A percentile compares a stretch with the other conserved stretches of the same genome.
These are phyloP conservation scores for Fusarium sacchari DNA, from an alignment of 2,329 filamentous ascomycete species.

Conservation along the genomic window DNA sequence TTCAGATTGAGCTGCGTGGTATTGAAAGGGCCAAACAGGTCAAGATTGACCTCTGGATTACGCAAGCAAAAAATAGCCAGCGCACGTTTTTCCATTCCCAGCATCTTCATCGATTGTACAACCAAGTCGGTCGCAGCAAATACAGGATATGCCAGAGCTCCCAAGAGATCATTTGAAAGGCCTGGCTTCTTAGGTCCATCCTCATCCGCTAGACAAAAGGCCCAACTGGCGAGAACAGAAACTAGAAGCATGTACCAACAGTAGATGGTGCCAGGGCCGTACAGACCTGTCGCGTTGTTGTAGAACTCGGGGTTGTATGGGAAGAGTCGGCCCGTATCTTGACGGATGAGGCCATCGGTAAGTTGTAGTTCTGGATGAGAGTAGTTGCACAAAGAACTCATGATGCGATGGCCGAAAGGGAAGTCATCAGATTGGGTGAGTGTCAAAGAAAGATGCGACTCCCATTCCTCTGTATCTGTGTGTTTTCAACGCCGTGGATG, in stretches of 20 bases:
- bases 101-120: not conserved
- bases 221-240: conserved; percentile 5
- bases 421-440: no score
- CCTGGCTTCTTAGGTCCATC: not conserved
- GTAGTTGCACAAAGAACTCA: conserved; percentile 21
- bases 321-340: not conserved
- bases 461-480: not conserved
- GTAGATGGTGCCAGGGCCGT: conserved; percentile 10
- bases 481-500: not conserved
- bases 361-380: conserved; percentile 10
- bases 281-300: not conserved
- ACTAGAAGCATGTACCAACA: conserved; percentile 20
- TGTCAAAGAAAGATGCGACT: not conserved
- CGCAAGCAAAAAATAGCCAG: conserved; percentile 7
- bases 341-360: not conserved
- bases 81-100: not conserved
- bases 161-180: conserved; percentile 7
- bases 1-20: not conserved
- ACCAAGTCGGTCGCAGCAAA: conserved; percentile 13
- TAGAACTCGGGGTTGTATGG: conserved; percentile 25
- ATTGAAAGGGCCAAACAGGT: not conserved
- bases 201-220: not conserved
- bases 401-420: not conserved
- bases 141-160: conserved; percentile 6
- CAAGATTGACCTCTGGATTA: not conserved